Conservation (phyloP, 1,284 basidiomycete species). For the Pisolithus thermaeus region DNA sequence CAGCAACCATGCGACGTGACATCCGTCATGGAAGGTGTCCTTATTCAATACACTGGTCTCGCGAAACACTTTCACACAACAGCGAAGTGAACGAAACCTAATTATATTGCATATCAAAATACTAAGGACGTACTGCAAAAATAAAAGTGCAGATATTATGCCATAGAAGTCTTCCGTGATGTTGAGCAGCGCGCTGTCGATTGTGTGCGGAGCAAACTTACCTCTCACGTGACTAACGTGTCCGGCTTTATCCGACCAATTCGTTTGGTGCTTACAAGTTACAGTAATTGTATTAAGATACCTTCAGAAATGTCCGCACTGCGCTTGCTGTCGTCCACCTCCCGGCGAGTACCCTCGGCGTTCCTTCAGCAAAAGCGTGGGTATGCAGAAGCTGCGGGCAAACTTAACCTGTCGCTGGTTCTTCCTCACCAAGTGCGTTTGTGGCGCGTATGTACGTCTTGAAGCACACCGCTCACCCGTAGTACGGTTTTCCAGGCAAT, state of each 20-base stretch:
- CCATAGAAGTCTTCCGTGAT: too few species aligned
- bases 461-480: too few species aligned
- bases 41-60: too few species aligned
- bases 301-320: conserved; percentile 61
- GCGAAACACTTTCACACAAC: too few species aligned
- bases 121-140: too few species aligned
- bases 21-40: too few species aligned
- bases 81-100: too few species aligned
- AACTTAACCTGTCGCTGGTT: conserved; percentile 85
- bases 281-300: conserved; percentile 10
- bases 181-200: too few species aligned
- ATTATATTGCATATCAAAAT: too few species aligned
- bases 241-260: not conserved
- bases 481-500: conserved; percentile 54
- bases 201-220: too few species aligned
- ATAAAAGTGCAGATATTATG: too few species aligned
- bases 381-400: conserved; percentile 85
- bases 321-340: conserved; percentile 60
- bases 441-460: conserved; percentile 5
- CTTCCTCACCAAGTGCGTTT: conserved; percentile 86
- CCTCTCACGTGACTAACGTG: not conserved
- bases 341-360: conserved; percentile 52
- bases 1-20: too few species aligned
- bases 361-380: conserved; percentile 61
- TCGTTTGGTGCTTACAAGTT: not conserved